Base-by-base conservation (phyloP, 1,284 basidiomycete species). In the Trametes sp. region DNA sequence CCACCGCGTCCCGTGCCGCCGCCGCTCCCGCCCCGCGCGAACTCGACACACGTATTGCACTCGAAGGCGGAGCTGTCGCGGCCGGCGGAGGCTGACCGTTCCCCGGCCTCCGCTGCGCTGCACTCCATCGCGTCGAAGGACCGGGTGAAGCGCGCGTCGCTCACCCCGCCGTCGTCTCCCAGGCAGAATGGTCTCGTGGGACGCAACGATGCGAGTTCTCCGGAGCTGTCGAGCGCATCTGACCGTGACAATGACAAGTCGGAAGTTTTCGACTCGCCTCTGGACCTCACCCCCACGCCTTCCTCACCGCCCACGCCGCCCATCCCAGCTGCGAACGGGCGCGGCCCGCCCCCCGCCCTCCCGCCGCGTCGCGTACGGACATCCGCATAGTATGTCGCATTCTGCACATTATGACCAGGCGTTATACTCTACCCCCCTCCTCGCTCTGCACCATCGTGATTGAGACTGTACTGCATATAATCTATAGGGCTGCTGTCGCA, bases 1-100 rank as follows among this genome's bases (percentile, higher is more conserved):
- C 45, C 44, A 50, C 31, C 52, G 36, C 76, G 76, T 48, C 75
- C 78, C 7, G 75, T 74, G 4, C 84, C 85, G 14, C 87, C 88
- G 0, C 87, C 87, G 23, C 76, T 88, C 42, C 87, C 87, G 13
- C 87, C 87, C 9, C 82, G 87, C 48, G 80, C 83, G 2, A 73
- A 65, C 74, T 63, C 78, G 73, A 61, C 75, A 72, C 49, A 70
- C 63, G 71, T 64, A 29, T 44, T 69, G 36, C 63, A 66, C 38
- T 46, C 63, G 10, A 64, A 57, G n/a, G 54, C 71, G 19, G 75
- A 78, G 46, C 54, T 71, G 13, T 48, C 72, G 19, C 64, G 73
- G 5, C 70, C 74, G 4, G 64, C 69, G 2, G 51, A 69, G n/a
- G 68, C 52, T 19, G 63, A 61, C 9, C 54, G 63, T 24, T 77